phyloP scores from a whole-genome alignment of 768 basidiomycete genomes.

The Sarcodon sp. region DNA sequence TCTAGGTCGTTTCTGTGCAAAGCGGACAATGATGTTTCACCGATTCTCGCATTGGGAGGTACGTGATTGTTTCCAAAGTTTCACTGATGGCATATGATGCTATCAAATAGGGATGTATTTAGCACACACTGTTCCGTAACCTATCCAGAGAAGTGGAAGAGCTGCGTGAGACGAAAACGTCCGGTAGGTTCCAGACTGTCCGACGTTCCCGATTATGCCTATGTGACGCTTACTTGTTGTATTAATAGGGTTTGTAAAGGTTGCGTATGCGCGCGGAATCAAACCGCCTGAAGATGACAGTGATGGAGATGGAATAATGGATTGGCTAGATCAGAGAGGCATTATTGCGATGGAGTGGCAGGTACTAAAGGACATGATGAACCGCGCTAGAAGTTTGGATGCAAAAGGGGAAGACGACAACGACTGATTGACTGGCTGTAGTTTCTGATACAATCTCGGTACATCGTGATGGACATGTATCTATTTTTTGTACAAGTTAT shows the following conservation, averaged over 20 bases:
- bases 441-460: background rate
- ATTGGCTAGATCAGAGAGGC: conserved; percentile 65
- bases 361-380: conserved; percentile 62
- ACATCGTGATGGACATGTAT: too few species aligned
- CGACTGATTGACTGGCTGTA: conserved; percentile 11
- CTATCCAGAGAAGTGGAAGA: conserved; percentile 47
- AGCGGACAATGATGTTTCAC: conserved; percentile 55
- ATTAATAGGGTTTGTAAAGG: conserved; percentile 36
- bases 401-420: conserved; percentile 32
- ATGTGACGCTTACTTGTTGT: too few species aligned
- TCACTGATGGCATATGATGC: background rate
- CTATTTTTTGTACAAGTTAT: too few species aligned
- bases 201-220: too few species aligned
- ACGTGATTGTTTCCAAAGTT: conserved; percentile 8
- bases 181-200: too few species aligned
- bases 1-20: conserved; percentile 73
- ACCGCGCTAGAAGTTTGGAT: conserved; percentile 55
- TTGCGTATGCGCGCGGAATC: conserved; percentile 39
- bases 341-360: conserved; percentile 62
- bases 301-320: conserved; percentile 70
- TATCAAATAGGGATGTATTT: background rate
- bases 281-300: conserved; percentile 52
- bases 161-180: conserved; percentile 24
- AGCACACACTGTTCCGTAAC: conserved; percentile 55
- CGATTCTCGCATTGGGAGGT: conserved; percentile 80